These are phyloP conservation scores for Cercospora citrullina DNA, from an alignment of 2,329 filamentous ascomycete genomes.

Conservation along the genomic window DNA sequence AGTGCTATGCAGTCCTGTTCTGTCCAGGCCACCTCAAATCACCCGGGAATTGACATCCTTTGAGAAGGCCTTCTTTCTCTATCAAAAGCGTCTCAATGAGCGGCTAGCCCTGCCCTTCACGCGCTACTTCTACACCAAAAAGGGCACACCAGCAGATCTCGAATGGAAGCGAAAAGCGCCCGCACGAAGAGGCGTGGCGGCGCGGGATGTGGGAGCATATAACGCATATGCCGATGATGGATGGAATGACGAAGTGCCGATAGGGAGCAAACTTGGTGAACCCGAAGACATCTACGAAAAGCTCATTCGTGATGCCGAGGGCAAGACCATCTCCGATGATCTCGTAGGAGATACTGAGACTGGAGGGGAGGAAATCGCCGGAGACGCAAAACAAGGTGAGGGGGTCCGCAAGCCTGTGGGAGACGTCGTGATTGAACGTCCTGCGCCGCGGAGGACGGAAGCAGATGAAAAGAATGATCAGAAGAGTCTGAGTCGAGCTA, in stretches of 20 bases:
- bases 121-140: constrained; percentile 92
- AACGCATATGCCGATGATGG: constrained; percentile 69
- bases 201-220: constrained; percentile 84
- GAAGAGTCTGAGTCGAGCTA: constrained; percentile 72
- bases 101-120: constrained; percentile 84
- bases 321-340: constrained; percentile 50
- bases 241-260: constrained; percentile 89
- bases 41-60: constrained; percentile 83
- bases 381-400: constrained; percentile 32
- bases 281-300: constrained; percentile 66
- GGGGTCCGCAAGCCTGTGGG: constrained; percentile 28
- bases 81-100: constrained; percentile 96
- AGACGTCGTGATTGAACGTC: constrained; percentile 60
- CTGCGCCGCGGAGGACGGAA: constrained; percentile 69
- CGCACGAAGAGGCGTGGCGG: constrained; percentile 67
- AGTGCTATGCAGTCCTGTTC: constrained; percentile 67
- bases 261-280: constrained; percentile 68
- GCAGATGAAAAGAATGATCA: constrained; percentile 75
- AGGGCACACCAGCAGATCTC: constrained; percentile 75
- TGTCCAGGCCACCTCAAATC: constrained; percentile 84
- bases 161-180: constrained; percentile 88
- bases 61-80: constrained; percentile 92
- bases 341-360: constrained; percentile 44
- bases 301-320: constrained; percentile 74
- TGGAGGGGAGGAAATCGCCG: constrained; percentile 48